These are phyloP conservation scores for Myriosclerotinia scirpicola DNA, from an alignment of 2,329 filamentous ascomycete genomes.

Conservation along the genomic window DNA sequence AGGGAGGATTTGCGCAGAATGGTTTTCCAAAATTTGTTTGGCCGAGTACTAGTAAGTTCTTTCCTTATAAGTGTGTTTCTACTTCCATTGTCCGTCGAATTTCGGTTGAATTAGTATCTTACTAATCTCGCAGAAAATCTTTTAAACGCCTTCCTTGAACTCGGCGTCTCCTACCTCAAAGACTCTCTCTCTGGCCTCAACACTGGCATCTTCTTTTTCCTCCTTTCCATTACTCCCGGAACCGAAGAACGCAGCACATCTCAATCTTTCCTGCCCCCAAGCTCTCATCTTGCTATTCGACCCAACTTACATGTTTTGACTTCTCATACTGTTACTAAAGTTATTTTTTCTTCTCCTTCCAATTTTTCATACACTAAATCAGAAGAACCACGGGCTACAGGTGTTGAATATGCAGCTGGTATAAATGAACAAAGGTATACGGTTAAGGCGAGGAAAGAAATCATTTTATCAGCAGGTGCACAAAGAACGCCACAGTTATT, in stretches of 20 bases:
- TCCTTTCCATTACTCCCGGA: neutral
- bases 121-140: constrained; percentile 40
- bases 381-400: neutral
- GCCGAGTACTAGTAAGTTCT: constrained; percentile 16
- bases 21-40: constrained; percentile 13
- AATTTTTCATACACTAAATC: neutral
- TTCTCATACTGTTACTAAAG: constrained; percentile 10
- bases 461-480: constrained; percentile 51
- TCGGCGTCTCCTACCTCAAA: constrained; percentile 42
- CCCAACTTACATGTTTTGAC: constrained; percentile 19
- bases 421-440: constrained; percentile 20
- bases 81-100: constrained; percentile 37
- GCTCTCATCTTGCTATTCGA: neutral
- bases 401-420: neutral
- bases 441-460: constrained; percentile 41
- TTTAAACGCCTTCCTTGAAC: constrained; percentile 42
- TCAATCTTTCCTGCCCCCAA: constrained; percentile 2
- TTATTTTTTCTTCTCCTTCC: constrained; percentile 1
- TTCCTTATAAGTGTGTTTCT: neutral
- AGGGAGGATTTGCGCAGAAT: neutral
- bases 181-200: constrained; percentile 34
- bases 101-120: constrained; percentile 34
- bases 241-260: constrained; percentile 15
- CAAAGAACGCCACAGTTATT: constrained; percentile 54
- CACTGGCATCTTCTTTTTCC: constrained; percentile 8